phyloP scores from a whole-genome alignment of 1,139 yeast species.

The Sugiyamaella japonica region DNA sequence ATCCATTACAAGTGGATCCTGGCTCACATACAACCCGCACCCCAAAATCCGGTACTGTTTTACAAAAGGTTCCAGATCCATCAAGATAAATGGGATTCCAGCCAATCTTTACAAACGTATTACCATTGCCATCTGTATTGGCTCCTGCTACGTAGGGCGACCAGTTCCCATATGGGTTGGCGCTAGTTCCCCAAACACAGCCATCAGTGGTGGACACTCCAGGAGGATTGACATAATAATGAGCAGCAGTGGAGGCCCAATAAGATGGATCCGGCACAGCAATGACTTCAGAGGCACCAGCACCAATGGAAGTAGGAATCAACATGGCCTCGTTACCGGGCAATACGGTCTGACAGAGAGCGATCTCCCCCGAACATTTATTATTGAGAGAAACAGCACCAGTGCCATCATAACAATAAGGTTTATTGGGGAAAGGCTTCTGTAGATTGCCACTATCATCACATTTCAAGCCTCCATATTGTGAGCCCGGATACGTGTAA shows the following conservation, averaged over 20 bases:
- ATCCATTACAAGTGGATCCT: slow-evolving; percentile 66
- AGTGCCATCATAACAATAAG: slow-evolving; percentile 69
- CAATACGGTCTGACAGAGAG: slow-evolving; percentile 88
- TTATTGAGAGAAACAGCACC: slow-evolving; percentile 68
- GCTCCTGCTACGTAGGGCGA: slow-evolving; percentile 92
- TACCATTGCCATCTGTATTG: slow-evolving; percentile 65
- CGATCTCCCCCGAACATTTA: slow-evolving; percentile 51
- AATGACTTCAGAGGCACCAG: slow-evolving; percentile 50
- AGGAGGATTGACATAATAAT: slow-evolving; percentile 82
- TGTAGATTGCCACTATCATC: slow-evolving; percentile 65
- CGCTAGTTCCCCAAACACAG: slow-evolving; percentile 78
- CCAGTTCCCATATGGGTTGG: slow-evolving; percentile 81
- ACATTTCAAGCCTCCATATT: slow-evolving; percentile 81
- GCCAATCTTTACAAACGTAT: slow-evolving; percentile 79
- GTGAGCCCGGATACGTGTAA: slow-evolving; percentile 82
- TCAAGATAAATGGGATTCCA: slow-evolving; percentile 88
- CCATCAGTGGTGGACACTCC: slow-evolving; percentile 76
- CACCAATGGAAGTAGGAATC: slow-evolving; percentile 69
- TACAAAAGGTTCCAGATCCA: slow-evolving; percentile 52
- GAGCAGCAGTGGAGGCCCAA: slow-evolving; percentile 71
- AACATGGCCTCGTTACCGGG: slow-evolving; percentile 95
- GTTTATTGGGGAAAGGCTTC: slow-evolving; percentile 58
- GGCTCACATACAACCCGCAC: slow-evolving; percentile 72
- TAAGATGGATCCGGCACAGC: slow-evolving; percentile 82
- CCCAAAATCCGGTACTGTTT: slow-evolving; percentile 65